These are phyloP conservation scores for Fragilaria radians DNA, from an alignment of 108 stramenopile genomes.

Conservation along the genomic window DNA sequence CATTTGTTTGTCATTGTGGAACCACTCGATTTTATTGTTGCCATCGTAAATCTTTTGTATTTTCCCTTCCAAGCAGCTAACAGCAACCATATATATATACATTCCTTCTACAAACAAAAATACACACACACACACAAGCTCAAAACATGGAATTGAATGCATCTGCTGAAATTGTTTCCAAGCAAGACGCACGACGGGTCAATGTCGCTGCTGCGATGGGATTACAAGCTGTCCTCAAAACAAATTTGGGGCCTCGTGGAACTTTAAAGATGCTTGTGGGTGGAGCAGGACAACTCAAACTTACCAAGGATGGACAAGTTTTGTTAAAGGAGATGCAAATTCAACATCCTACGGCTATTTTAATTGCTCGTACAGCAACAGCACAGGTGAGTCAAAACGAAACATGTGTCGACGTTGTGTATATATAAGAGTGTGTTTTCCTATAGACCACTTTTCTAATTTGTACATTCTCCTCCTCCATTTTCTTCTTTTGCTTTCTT, in stretches of 20 bases:
- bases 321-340: constrained; percentile 99
- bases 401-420: not conserved
- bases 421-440: not conserved
- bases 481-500: not conserved
- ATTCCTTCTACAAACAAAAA: too few relatives aligned
- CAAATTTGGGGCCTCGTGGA: constrained; percentile 93
- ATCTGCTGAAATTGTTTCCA: constrained; percentile 92
- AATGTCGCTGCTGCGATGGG: constrained; percentile 95
- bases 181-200: constrained; percentile 86
- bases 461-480: not conserved
- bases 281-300: constrained; percentile 98
- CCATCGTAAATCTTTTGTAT: too few relatives aligned
- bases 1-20: too few relatives aligned
- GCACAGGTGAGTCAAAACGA: constrained; percentile 55
- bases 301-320: constrained; percentile 99
- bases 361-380: constrained; percentile 98
- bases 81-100: too few relatives aligned
- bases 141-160: constrained; percentile 87
- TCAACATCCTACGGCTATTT: constrained; percentile 97
- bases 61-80: too few relatives aligned
- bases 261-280: constrained; percentile 99
- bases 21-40: too few relatives aligned
- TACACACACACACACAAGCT: too few relatives aligned
- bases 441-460: too few relatives aligned
- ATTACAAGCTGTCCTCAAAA: constrained; percentile 86